These are phyloP conservation scores for Patellifolia procumbens DNA, from an alignment of 179 eudicot species.

Conservation along the genomic window DNA sequence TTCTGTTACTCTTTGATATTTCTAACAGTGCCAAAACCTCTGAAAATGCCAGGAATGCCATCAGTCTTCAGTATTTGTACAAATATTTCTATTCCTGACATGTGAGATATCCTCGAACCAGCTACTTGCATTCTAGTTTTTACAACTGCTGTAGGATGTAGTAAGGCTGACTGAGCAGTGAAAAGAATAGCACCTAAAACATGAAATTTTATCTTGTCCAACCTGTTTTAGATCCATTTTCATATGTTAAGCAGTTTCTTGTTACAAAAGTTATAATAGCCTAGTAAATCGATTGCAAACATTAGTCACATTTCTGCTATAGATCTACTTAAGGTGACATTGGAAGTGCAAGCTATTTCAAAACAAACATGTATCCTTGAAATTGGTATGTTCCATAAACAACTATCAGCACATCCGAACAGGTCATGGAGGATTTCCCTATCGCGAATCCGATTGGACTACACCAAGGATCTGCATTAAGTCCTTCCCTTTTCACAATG, in stretches of 20 bases:
- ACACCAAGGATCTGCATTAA: no score
- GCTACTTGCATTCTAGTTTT: constrained; percentile 83
- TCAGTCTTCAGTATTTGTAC: constrained; percentile 52
- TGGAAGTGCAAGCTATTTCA: background rate
- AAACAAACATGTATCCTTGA: background rate
- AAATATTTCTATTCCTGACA: constrained; percentile 48
- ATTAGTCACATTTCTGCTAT: background rate
- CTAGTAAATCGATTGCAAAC: background rate
- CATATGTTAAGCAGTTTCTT: background rate
- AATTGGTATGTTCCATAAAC: background rate
- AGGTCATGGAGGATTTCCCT: no score
- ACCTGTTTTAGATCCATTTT: constrained; percentile 34
- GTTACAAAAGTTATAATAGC: background rate
- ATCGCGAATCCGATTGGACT: no score
- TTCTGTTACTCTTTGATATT: no score
- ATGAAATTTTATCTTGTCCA: constrained; percentile 71
- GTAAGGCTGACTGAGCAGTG: constrained; percentile 59
- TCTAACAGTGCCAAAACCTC: constrained; percentile 83
- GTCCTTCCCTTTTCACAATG: no score
- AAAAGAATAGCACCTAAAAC: constrained; percentile 66
- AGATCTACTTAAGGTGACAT: background rate
- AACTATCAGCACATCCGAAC: no score
- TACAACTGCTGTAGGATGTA: constrained; percentile 68
- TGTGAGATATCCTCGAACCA: constrained; percentile 45
- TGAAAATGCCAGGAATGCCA: constrained; percentile 63